Percentiles rank a stretch among this genome's conserved stretches.
Conservation (phyloP, 2,329 filamentous ascomycete genomes). For the Beauveria rudraprayagi region DNA sequence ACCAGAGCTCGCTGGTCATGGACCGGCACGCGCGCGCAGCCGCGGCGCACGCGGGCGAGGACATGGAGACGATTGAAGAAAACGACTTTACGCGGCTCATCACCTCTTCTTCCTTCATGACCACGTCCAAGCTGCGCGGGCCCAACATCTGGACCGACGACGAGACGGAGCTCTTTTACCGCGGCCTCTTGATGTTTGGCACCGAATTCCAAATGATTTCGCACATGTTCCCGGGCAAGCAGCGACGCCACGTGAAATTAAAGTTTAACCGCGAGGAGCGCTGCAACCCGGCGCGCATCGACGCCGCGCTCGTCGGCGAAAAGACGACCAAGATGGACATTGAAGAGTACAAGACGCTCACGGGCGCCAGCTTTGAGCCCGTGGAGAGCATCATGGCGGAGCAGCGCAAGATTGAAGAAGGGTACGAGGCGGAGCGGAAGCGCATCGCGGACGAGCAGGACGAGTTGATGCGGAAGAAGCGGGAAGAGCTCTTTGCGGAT, state of each 20-base stretch:
- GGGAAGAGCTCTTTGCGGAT: slow-evolving; percentile 41
- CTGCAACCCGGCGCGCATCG: slow-evolving; percentile 54
- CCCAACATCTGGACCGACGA: slow-evolving; percentile 62
- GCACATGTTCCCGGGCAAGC: slow-evolving; percentile 65
- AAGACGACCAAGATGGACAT: slow-evolving; percentile 51
- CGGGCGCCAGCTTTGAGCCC: slow-evolving; percentile 45
- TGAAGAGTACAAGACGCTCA: slow-evolving; percentile 50
- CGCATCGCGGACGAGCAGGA: slow-evolving; percentile 38
- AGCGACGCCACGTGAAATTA: slow-evolving; percentile 66
- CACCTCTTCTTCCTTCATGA: slow-evolving; percentile 60
- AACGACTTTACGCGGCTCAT: slow-evolving; percentile 68
- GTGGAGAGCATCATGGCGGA: slow-evolving; percentile 50
- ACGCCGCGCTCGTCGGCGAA: slow-evolving; percentile 52
- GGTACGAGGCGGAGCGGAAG: slow-evolving; percentile 36
- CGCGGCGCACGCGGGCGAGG: slow-evolving; percentile 38
- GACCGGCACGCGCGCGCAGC: slow-evolving; percentile 59
- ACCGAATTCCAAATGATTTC: slow-evolving; percentile 78
- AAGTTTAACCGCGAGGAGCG: slow-evolving; percentile 78
- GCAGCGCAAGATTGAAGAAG: slow-evolving; percentile 38
- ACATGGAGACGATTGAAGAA: slow-evolving; percentile 61
- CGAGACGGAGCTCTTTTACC: slow-evolving; percentile 69
- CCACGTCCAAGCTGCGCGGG: slow-evolving; percentile 52
- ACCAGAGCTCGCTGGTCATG: slow-evolving; percentile 58
- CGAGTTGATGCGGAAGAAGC: slow-evolving; percentile 39
- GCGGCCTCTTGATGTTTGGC: slow-evolving; percentile 66